Conservation (phyloP, 1,284 basidiomycete genomes). For the Inonotus obliquus region DNA sequence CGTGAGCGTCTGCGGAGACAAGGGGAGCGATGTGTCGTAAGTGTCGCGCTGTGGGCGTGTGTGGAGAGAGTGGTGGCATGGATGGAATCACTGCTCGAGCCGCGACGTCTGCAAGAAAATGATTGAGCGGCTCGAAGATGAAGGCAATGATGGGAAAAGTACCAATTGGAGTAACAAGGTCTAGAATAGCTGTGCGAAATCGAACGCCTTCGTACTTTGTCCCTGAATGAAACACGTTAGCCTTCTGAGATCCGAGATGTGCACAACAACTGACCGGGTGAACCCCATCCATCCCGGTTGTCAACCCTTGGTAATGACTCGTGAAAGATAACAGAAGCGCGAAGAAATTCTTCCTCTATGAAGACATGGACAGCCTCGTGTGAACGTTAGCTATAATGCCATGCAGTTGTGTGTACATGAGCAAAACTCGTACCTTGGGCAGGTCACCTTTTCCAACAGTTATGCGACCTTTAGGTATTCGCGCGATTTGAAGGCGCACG, state of each 20-base stretch:
- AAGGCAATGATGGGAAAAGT: slow-evolving; percentile 22
- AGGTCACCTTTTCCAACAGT: slow-evolving; percentile 59
- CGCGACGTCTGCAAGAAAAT: slow-evolving; percentile 44
- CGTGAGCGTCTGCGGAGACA: slow-evolving; percentile 27
- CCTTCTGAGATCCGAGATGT: neutral
- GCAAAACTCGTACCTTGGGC: slow-evolving; percentile 62
- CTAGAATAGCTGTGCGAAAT: slow-evolving; percentile 59
- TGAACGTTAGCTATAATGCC: slow-evolving; percentile 1
- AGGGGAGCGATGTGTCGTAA: slow-evolving; percentile 69
- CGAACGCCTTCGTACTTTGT: slow-evolving; percentile 53
- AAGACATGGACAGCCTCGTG: slow-evolving; percentile 65
- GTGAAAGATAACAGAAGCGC: slow-evolving; percentile 72
- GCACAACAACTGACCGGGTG: slow-evolving; percentile 47
- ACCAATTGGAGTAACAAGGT: slow-evolving; percentile 67
- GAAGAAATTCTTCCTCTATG: slow-evolving; percentile 74
- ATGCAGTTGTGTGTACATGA: neutral
- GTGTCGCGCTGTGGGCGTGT: slow-evolving; percentile 68
- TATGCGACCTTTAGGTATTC: slow-evolving; percentile 69
- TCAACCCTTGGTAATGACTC: slow-evolving; percentile 71
- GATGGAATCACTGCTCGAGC: slow-evolving; percentile 62
- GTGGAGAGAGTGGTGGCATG: slow-evolving; percentile 55
- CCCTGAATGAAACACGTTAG: slow-evolving; percentile 28
- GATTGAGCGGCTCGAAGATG: neutral
- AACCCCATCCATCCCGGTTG: slow-evolving; percentile 77
- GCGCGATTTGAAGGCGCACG: slow-evolving; percentile 54